A percentile compares a stretch with the other conserved stretches of the same genome.
Conservation (phyloP, 1,284 basidiomycete genomes). For the Xerocomus amazonicus region DNA sequence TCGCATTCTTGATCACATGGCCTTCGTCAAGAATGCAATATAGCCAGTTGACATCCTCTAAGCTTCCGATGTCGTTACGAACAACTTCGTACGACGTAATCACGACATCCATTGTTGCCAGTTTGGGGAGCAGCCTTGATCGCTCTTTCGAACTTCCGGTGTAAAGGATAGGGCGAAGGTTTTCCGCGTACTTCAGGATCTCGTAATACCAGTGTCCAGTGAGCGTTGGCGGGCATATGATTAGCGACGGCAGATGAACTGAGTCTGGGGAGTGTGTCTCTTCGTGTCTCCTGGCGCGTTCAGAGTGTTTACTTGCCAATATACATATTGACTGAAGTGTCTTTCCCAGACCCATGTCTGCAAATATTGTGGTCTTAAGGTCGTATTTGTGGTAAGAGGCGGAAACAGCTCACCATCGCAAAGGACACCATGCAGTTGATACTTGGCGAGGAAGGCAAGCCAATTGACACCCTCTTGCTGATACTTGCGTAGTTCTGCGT, state of each 20-base stretch:
- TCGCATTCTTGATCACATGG: constrained; percentile 98
- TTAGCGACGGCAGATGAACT: constrained; percentile 88
- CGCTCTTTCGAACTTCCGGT: constrained; percentile 89
- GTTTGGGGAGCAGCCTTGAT: constrained; percentile 60
- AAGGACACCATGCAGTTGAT: constrained; percentile 96
- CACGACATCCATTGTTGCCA: constrained; percentile 80
- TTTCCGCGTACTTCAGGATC: constrained; percentile 89
- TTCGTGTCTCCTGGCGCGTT: constrained; percentile 72
- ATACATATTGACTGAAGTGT: constrained; percentile 99
- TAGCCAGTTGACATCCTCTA: constrained; percentile 81
- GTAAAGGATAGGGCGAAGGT: constrained; percentile 85
- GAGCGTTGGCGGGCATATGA: constrained; percentile 95
- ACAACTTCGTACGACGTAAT: constrained; percentile 98
- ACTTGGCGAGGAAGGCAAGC: constrained; percentile 97
- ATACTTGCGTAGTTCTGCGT: constrained; percentile 94
- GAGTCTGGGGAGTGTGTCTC: constrained; percentile 73
- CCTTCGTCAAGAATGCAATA: constrained; percentile 99
- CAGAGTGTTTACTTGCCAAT: constrained; percentile 89
- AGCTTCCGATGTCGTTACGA: constrained; percentile 85
- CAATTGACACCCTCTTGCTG: constrained; percentile 99
- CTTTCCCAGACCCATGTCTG: constrained; percentile 99
- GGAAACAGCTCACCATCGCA: constrained; percentile 77
- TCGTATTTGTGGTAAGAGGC: background rate
- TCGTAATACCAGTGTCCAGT: constrained; percentile 99
- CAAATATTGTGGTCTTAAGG: constrained; percentile 1